A percentile compares a stretch with the other conserved stretches of the same genome.
Conservation (phyloP, 1,284 basidiomycete genomes). For the Cutaneotrichosporon spelunceum region DNA sequence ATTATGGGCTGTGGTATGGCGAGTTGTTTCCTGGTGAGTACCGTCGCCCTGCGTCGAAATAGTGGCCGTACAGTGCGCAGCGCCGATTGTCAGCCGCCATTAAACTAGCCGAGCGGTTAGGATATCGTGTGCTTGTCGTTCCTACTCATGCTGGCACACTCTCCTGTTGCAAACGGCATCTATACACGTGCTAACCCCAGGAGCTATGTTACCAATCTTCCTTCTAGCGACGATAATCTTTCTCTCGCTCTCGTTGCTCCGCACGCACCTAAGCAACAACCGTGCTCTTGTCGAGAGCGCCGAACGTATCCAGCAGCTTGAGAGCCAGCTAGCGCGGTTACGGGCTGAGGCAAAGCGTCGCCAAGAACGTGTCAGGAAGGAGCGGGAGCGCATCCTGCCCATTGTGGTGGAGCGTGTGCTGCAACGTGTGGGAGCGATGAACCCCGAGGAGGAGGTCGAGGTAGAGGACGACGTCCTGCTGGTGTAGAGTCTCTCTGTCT, state of each 20-base stretch:
- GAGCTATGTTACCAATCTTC: conserved; percentile 51
- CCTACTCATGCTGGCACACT: neutral
- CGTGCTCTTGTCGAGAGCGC: conserved; percentile 39
- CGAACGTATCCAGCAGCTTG: conserved; percentile 42
- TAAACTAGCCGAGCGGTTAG: neutral
- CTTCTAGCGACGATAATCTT: conserved; percentile 48
- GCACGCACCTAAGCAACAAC: conserved; percentile 44
- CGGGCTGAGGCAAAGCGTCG: conserved; percentile 29
- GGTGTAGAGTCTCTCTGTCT: conserved; percentile 1
- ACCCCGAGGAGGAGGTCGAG: conserved; percentile 27
- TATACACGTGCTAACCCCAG: conserved; percentile 10
- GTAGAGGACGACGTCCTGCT: conserved; percentile 32
- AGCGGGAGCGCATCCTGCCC: conserved; percentile 46
- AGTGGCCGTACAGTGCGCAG: neutral
- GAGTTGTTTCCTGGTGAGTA: conserved; percentile 45
- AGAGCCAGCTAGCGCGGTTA: conserved; percentile 38
- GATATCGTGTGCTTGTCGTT: neutral
- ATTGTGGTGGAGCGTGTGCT: conserved; percentile 46
- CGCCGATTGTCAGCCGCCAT: neutral
- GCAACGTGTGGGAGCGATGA: conserved; percentile 41
- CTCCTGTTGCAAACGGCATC: neutral
- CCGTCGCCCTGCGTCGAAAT: neutral
- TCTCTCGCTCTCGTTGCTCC: conserved; percentile 43
- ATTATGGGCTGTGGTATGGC: conserved; percentile 44
- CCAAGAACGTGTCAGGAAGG: conserved; percentile 37